Conservation (phyloP, 1,284 basidiomycete genomes). For the Porodaedalea pini region DNA sequence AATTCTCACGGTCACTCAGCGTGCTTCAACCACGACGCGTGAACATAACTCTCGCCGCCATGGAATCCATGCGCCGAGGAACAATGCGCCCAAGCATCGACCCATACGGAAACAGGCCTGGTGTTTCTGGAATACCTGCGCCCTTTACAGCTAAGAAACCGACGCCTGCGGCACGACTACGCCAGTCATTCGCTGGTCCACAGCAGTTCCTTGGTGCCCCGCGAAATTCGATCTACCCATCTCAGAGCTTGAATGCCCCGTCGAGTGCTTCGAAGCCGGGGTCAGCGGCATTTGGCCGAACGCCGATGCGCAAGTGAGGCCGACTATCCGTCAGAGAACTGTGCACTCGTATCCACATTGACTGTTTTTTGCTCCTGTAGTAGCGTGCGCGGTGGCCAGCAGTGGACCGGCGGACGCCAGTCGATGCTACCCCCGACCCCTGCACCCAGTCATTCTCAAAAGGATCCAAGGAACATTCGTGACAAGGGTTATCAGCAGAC, state of each 20-base stretch:
- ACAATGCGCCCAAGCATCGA: slow-evolving; percentile 54
- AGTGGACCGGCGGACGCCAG: slow-evolving; percentile 48
- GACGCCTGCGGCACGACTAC: slow-evolving; percentile 36
- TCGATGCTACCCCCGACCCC: slow-evolving; percentile 41
- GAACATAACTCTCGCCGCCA: slow-evolving; percentile 26
- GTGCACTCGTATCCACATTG: slow-evolving; percentile 9
- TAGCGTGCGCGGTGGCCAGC: slow-evolving; percentile 64
- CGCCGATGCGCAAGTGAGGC: slow-evolving; percentile 71
- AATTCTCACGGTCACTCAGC: not conserved
- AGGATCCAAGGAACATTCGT: slow-evolving; percentile 73
- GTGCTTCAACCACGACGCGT: not conserved
- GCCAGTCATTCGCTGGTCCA: slow-evolving; percentile 68
- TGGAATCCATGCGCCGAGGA: slow-evolving; percentile 54
- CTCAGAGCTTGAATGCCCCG: slow-evolving; percentile 64
- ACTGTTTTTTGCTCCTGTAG: slow-evolving; percentile 30
- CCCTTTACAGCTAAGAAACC: slow-evolving; percentile 66
- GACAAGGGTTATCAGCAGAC: slow-evolving; percentile 67
- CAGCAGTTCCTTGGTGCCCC: slow-evolving; percentile 48
- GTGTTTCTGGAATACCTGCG: slow-evolving; percentile 37
- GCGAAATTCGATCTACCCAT: slow-evolving; percentile 61
- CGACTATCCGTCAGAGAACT: not conserved
- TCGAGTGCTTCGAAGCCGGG: slow-evolving; percentile 63
- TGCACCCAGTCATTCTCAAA: slow-evolving; percentile 47
- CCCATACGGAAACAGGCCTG: slow-evolving; percentile 42
- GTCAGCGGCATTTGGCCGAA: slow-evolving; percentile 52